Percentiles rank a stretch among this genome's conserved stretches.
Conservation (phyloP, 2,329 filamentous ascomycete species). For the Ceratocystis colombiana region DNA sequence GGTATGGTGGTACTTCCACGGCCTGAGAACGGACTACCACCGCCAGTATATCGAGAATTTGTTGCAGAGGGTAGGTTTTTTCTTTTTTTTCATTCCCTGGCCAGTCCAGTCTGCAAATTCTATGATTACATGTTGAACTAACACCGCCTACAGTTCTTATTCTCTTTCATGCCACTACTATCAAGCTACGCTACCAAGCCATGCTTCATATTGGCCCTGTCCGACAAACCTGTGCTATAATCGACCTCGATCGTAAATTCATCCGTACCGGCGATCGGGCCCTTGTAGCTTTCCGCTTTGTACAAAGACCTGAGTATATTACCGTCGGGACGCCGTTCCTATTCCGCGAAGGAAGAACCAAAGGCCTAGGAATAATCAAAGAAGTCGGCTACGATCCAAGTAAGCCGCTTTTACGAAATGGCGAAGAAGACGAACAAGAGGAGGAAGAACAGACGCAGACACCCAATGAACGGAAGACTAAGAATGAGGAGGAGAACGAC, state of each 20-base stretch:
- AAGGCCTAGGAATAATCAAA: slow-evolving; percentile 91
- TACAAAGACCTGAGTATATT: slow-evolving; percentile 87
- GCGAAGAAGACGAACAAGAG: not conserved
- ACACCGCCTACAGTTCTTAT: slow-evolving; percentile 58
- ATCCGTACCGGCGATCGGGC: slow-evolving; percentile 94
- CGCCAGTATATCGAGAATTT: slow-evolving; percentile 64
- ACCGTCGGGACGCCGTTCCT: slow-evolving; percentile 78
- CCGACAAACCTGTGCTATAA: slow-evolving; percentile 90
- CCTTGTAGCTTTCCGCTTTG: slow-evolving; percentile 85
- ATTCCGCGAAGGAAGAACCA: slow-evolving; percentile 89
- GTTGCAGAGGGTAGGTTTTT: slow-evolving; percentile 56
- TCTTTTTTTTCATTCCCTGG: not conserved
- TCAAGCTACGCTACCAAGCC: slow-evolving; percentile 92
- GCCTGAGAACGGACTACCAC: slow-evolving; percentile 54
- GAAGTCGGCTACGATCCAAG: slow-evolving; percentile 70
- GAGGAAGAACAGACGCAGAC: not conserved
- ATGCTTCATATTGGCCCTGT: slow-evolving; percentile 96
- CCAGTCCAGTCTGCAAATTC: not conserved
- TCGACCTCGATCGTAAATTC: slow-evolving; percentile 91
- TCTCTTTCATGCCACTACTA: slow-evolving; percentile 89
- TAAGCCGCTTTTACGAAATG: slow-evolving; percentile 6
- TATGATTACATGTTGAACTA: not conserved
- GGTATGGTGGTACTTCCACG: slow-evolving; percentile 95
- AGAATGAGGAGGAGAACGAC: not conserved
- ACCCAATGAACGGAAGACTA: not conserved